Evolutionary conservation across 345 rosid species (phyloP), one percentile per base, ranked within the genome.

Genomic region (Ceriops tagal): DNA sequence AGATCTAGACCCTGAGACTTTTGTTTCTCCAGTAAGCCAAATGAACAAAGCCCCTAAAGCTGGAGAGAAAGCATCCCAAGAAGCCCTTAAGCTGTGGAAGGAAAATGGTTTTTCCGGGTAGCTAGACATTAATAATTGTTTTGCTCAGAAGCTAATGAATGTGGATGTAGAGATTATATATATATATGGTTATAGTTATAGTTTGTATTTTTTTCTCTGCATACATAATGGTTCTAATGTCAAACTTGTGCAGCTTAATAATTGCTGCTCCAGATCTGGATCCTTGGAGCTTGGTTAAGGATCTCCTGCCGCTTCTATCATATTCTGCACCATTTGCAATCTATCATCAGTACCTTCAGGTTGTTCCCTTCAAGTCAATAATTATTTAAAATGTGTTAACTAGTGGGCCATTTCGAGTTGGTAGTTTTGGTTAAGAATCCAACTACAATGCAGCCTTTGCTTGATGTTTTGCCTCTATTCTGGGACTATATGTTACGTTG

Each of bases 331-430:
- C 97, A 18, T 90, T 92, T 65, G 98, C 91, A 56, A 88, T 92
- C 30, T 90, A 92, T 73, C 99, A 95, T 76, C 98, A 92, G 73
- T 87, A 89, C 85, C 85, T 92, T 69, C 96, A 90, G 95, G 98
- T 92, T 34, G 34, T 39, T 66, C 35, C 13, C 53, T 77, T 59
- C 31, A 30, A 62, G 58, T 28, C 61, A 30, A 19, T 47, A 56
- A 49, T 24, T 18, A 19, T 26, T 15, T 5, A 30, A 22, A 27
- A 28, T 26, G 27, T 61, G 35, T 30, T 62, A 24, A 19, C 26
- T 3, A 21, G 22, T 11, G 58, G 27, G 26, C 24, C 65, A 9
- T 26, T 20, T 28, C 15, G 19, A 11, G 2, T 53, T 20, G 67
- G n/a, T 9, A 13, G 49, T 43, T 43, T 39, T 43, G 4, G 18